phyloP scores from a whole-genome alignment of 2,329 filamentous ascomycete genomes.

The Alternaria incomplexa region DNA sequence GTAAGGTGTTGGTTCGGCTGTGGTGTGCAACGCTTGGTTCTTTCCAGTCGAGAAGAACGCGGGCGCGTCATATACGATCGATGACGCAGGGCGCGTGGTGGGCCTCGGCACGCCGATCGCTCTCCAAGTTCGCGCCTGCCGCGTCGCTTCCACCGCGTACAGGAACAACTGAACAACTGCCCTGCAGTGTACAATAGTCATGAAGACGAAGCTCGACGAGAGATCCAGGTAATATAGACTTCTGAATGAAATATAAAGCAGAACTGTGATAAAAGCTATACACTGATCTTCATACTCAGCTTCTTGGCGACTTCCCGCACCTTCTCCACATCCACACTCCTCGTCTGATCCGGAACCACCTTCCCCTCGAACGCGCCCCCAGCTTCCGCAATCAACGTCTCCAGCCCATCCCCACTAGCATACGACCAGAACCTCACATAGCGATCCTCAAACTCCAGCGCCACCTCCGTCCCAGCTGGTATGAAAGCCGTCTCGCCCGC shows the following conservation, averaged over 20 bases:
- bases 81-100: neutral
- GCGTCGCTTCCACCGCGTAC: neutral
- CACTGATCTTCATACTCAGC: neutral
- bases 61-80: neutral
- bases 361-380: slow-evolving; percentile 20
- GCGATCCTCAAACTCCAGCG: slow-evolving; percentile 20
- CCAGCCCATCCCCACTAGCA: slow-evolving; percentile 24
- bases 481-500: slow-evolving; percentile 26
- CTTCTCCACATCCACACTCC: slow-evolving; percentile 2
- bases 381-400: slow-evolving; percentile 21
- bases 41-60: slow-evolving; percentile 13
- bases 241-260: neutral
- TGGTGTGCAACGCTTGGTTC: neutral
- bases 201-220: neutral
- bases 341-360: slow-evolving; percentile 19
- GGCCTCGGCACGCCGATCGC: neutral
- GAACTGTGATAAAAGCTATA: neutral
- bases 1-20: no score
- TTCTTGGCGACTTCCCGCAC: neutral
- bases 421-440: slow-evolving; percentile 28
- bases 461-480: slow-evolving; percentile 19
- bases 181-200: neutral
- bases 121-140: neutral
- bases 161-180: neutral
- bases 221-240: no score